Conservation (phyloP, 768 basidiomycete species). For the Cystobasidium onofrii region DNA sequence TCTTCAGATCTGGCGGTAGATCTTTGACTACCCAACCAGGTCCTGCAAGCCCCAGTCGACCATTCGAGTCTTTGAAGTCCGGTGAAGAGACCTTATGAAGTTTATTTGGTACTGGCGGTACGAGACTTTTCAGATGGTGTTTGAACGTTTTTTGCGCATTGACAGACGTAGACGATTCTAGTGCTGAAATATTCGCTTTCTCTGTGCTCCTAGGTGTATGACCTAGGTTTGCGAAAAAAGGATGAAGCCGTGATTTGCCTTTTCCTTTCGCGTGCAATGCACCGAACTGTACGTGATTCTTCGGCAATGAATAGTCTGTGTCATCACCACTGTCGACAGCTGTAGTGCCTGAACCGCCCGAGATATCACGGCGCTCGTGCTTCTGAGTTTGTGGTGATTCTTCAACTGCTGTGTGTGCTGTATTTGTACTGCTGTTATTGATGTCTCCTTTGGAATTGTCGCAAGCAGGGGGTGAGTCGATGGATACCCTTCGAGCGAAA, state of each 20-base stretch:
- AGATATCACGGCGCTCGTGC: slow-evolving; percentile 1
- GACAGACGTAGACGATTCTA: not conserved
- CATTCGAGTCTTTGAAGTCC: not conserved
- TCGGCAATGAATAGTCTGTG: not conserved
- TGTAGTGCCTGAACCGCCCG: slow-evolving; percentile 7
- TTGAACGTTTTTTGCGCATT: slow-evolving; percentile 25
- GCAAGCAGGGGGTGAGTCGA: not conserved
- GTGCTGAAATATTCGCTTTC: not conserved
- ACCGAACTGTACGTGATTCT: not conserved
- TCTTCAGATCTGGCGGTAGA: slow-evolving; percentile 77
- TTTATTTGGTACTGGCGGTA: slow-evolving; percentile 26
- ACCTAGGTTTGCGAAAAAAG: not conserved
- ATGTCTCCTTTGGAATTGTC: not conserved
- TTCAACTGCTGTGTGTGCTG: not conserved
- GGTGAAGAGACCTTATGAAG: slow-evolving; percentile 28
- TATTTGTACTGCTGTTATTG: not conserved
- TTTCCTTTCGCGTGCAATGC: not conserved
- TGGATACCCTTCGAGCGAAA: slow-evolving; percentile 19
- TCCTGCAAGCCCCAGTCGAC: not conserved
- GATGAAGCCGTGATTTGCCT: not conserved
- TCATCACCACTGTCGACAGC: slow-evolving; percentile 20
- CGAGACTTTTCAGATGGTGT: slow-evolving; percentile 30
- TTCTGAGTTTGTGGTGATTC: not conserved
- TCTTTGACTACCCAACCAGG: not conserved
- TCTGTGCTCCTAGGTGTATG: not conserved